Conservation (phyloP, 257 asterid genomes). For the Solanum infundibuliforme region DNA sequence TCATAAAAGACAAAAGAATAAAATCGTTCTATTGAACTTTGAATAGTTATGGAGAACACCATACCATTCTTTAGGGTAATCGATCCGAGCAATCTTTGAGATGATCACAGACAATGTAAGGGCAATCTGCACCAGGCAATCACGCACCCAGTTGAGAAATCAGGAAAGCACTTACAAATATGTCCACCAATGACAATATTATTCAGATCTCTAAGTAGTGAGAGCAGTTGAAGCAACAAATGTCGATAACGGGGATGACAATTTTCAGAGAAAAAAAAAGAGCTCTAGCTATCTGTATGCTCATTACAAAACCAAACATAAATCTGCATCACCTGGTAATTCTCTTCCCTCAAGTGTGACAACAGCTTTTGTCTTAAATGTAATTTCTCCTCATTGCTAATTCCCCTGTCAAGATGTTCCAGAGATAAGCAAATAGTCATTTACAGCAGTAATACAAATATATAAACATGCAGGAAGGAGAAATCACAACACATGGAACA, state of each 20-base stretch:
- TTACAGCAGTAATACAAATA: not conserved
- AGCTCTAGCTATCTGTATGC: not conserved
- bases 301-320: not conserved
- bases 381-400: slow-evolving; percentile 77
- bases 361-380: slow-evolving; percentile 74
- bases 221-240: not conserved
- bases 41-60: slow-evolving; percentile 9
- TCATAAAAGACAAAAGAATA: not conserved
- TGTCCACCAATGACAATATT: not conserved
- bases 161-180: not conserved
- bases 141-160: not conserved
- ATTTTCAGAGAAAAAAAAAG: not conserved
- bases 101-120: slow-evolving; percentile 78
- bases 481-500: not conserved
- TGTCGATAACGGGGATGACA: not conserved
- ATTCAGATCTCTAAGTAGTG: not conserved
- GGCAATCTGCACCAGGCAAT: slow-evolving; percentile 54
- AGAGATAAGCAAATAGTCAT: slow-evolving; percentile 4
- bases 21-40: not conserved
- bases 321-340: slow-evolving; percentile 52
- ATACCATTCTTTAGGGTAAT: slow-evolving; percentile 96
- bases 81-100: slow-evolving; percentile 93
- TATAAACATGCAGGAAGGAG: not conserved
- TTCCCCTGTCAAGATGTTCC: slow-evolving; percentile 47
- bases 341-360: slow-evolving; percentile 86